Percentiles rank a stretch among this genome's conserved stretches.
phyloP scores from a whole-genome alignment of 2,329 filamentous ascomycete genomes.

The Simplicillium sp. region DNA sequence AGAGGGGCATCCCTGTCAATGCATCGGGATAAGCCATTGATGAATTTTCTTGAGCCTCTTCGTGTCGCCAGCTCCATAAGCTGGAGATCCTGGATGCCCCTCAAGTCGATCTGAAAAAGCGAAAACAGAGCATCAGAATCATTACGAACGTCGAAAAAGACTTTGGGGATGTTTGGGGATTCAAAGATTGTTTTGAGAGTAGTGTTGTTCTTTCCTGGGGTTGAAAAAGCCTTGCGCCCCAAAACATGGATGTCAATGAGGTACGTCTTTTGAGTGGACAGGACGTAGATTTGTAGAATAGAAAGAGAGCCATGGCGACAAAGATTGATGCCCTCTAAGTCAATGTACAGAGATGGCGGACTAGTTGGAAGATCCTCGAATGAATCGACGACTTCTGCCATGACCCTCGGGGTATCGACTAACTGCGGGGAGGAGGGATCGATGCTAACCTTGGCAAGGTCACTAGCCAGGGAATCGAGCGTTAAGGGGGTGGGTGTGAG shows the following conservation, averaged over 20 bases:
- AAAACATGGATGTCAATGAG: not conserved
- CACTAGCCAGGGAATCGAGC: too few relatives aligned
- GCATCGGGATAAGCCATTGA: slow-evolving; percentile 17
- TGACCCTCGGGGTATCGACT: too few relatives aligned
- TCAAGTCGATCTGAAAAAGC: slow-evolving; percentile 31
- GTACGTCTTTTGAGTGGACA: too few relatives aligned
- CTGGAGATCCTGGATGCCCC: slow-evolving; percentile 41
- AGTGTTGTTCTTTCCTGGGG: not conserved
- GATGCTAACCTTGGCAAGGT: too few relatives aligned
- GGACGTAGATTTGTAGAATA: too few relatives aligned
- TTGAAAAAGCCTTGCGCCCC: not conserved
- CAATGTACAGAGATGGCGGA: too few relatives aligned
- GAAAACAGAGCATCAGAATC: slow-evolving; percentile 45
- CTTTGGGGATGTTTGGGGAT: slow-evolving; percentile 29
- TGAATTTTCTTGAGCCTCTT: slow-evolving; percentile 1
- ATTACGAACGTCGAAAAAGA: slow-evolving; percentile 49
- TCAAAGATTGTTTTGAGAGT: not conserved
- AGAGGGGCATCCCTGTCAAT: slow-evolving; percentile 18
- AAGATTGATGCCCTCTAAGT: too few relatives aligned
- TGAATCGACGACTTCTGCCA: too few relatives aligned
- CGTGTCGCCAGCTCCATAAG: slow-evolving; percentile 40
- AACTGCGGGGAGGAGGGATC: too few relatives aligned
- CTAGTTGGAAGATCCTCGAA: too few relatives aligned
- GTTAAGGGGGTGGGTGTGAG: too few relatives aligned
- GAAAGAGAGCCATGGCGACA: too few relatives aligned